A percentile compares a stretch with the other conserved stretches of the same genome.
phyloP scores from a whole-genome alignment of 176 grass and related monocot genomes.

The Avena atlantica region DNA sequence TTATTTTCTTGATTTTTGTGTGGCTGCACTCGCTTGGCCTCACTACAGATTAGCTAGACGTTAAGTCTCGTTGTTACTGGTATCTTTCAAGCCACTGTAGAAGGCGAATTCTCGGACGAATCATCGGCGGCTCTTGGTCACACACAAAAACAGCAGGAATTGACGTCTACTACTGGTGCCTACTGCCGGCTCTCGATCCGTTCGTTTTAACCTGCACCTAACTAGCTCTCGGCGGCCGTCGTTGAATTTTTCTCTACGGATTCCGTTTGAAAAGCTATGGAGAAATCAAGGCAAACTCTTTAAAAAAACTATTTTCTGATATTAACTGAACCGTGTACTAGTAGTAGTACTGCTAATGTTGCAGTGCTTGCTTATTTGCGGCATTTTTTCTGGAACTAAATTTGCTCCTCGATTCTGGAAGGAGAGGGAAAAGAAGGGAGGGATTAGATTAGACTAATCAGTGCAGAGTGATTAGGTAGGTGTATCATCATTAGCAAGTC shows the following conservation, averaged over 20 bases:
- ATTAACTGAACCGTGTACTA: not conserved
- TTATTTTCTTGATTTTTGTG: not conserved
- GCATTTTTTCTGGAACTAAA: slow-evolving; percentile 2
- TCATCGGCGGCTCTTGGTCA: not conserved
- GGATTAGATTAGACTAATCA: not conserved
- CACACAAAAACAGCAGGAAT: not conserved
- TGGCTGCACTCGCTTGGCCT: not conserved
- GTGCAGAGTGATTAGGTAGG: not conserved
- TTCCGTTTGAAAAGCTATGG: not conserved
- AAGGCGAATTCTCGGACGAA: not conserved
- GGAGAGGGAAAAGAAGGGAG: not conserved
- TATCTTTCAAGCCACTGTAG: slow-evolving; percentile 19
- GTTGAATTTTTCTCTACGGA: slow-evolving; percentile 28
- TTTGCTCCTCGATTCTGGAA: not conserved
- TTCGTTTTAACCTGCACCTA: not conserved
- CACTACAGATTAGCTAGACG: slow-evolving; percentile 19
- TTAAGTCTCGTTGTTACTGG: not conserved
- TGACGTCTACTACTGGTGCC: not conserved
- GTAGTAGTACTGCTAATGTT: not conserved
- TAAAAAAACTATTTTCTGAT: not conserved
- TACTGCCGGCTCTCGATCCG: not conserved
- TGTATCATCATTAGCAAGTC: not conserved
- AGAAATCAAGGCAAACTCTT: not conserved
- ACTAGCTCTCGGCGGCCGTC: not conserved
- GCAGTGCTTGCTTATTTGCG: not conserved